Evolutionary conservation across 148 eudicot genomes (phyloP), one percentile per base, ranked within the genome.

Genomic region (Rhododendron griersonianum): DNA sequence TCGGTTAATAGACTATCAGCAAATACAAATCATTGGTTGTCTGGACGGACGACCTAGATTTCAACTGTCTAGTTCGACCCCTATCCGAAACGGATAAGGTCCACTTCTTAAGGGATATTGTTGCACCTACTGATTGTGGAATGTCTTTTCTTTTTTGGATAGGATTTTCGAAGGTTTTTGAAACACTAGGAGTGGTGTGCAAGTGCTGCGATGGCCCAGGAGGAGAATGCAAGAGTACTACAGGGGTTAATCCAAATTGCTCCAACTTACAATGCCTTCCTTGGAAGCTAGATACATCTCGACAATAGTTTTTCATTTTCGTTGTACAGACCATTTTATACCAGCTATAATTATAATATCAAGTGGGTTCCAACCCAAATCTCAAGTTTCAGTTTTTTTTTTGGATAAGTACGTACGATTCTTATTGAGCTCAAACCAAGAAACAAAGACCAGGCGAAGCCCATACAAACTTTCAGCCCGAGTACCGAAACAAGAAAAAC

Each of bases 121-220:
- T 2, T 50, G 4, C 50, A 37, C n/a, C 23, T 63, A 41, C 18
- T 61, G 18, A 75, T 75, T 35, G 21, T 35, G 45, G 47, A 75
- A 33, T 41, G 59, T 78, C 45, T 10, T 45, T 13, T 10, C 37
- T 23, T n/a, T 59, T 4, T 5, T 11, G 0, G 74, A 63, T 48
- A 84, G 86, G 78, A 75, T 81, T 85, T 48, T 53, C 80, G 2
- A 86, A 87, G 53, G 16, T 86, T 4, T 65, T 90, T 79, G 86
- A 53, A 33, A 89, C 89, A 16, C 77, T 91, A 10, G 93, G 93
- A 61, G 37, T 91, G 67, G 91, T 83, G 14, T 91, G 93, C 91
- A 87, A 89, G 90, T 92, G 93, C 47, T 92, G 93, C 48, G 93
- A 92, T 73, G 89, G 85, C 2, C 33, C 57, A 4, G 75, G 37